These are phyloP conservation scores for Leucocoprinus leucothites DNA, from an alignment of 768 basidiomycete genomes.

Conservation along the genomic window DNA sequence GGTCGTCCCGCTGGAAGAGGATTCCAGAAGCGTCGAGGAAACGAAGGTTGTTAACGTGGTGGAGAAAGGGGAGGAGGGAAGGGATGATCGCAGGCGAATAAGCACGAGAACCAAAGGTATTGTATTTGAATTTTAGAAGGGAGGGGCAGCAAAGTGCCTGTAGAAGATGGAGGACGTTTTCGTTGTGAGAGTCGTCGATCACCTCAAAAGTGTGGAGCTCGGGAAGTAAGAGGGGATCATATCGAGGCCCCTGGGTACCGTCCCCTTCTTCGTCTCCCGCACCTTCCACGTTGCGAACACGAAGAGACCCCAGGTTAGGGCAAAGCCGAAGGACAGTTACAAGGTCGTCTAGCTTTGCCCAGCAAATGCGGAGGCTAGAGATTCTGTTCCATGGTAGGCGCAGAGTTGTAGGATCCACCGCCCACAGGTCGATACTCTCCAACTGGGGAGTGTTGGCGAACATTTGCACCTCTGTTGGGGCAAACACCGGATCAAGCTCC, in stretches of 20 bases:
- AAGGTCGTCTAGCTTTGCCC: constrained; percentile 6
- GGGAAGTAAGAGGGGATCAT: constrained; percentile 1
- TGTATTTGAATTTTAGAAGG: constrained; percentile 6
- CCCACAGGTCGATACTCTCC: constrained; percentile 10
- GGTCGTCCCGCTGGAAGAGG: constrained; percentile 10
- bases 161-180: constrained; percentile 1
- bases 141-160: constrained; percentile 3
- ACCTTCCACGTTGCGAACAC: constrained; percentile 3
- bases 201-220: constrained; percentile 6
- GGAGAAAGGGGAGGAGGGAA: constrained; percentile 4
- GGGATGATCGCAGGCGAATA: constrained; percentile 1
- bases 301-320: constrained; percentile 4
- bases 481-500: constrained; percentile 10
- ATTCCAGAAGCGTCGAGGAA: constrained; percentile 10
- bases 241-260: background rate
- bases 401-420: constrained; percentile 6
- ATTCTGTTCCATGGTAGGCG: constrained; percentile 5
- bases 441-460: constrained; percentile 6
- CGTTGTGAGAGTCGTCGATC: constrained; percentile 3
- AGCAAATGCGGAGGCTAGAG: constrained; percentile 5
- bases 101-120: constrained; percentile 10
- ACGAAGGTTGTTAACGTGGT: background rate
- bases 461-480: constrained; percentile 5
- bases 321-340: background rate
- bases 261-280: background rate